A percentile compares a stretch with the other conserved stretches of the same genome.
Conservation (phyloP, 805 yeast species). For the Wickerhamiella hasegawae region DNA sequence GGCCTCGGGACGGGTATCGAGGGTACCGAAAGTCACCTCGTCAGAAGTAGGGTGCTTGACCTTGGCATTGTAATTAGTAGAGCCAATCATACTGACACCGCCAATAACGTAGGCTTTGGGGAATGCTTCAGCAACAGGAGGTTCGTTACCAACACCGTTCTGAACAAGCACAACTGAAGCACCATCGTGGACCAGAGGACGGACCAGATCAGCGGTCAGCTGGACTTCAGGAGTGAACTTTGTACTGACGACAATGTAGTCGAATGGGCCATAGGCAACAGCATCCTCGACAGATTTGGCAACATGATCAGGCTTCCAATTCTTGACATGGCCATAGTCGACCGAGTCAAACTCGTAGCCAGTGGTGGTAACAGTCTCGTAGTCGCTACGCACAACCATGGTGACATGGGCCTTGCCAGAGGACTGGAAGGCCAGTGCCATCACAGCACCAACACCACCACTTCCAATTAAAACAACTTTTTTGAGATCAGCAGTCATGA, state of each 20-base stretch:
- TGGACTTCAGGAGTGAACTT: conserved; percentile 52
- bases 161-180: conserved; percentile 44
- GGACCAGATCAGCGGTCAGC: conserved; percentile 35
- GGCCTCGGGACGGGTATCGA: conserved; percentile 26
- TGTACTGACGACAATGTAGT: conserved; percentile 43
- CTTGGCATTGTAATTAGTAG: conserved; percentile 35
- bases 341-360: conserved; percentile 48
- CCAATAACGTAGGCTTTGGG: conserved; percentile 39
- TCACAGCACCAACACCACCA: conserved; percentile 77
- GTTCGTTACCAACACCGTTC: conserved; percentile 50
- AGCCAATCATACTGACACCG: conserved; percentile 49
- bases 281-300: conserved; percentile 30
- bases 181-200: conserved; percentile 32
- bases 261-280: conserved; percentile 27
- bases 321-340: conserved; percentile 40
- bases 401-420: conserved; percentile 38
- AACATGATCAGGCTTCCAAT: conserved; percentile 36
- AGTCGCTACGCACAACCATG: conserved; percentile 50
- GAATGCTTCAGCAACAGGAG: conserved; percentile 34
- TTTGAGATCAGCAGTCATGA: conserved; percentile 5
- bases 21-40: conserved; percentile 34
- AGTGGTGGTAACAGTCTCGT: conserved; percentile 30
- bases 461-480: conserved; percentile 54
- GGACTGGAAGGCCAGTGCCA: conserved; percentile 43
- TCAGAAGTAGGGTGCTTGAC: conserved; percentile 39